Evolutionary conservation across 2,329 filamentous ascomycete genomes (phyloP), one percentile per base, ranked within the genome.

Genomic region (Ceratocystis lukuohia): DNA sequence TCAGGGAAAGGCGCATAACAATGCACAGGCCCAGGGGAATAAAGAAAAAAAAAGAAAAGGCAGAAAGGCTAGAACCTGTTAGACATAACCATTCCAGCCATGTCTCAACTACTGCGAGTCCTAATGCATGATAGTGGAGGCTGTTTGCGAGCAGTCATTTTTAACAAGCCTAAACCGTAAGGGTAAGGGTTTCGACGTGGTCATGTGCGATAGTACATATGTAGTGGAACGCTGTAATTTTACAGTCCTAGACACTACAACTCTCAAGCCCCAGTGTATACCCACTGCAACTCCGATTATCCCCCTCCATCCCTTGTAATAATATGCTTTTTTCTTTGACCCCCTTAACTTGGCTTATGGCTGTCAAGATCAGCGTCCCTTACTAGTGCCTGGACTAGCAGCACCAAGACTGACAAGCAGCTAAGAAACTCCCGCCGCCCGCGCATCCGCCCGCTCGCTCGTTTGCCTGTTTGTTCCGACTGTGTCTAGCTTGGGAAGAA

Each of bases 91-190:
- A 59, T n/a, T 17, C 46, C 17, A 50, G 46, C 25, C 28, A 59
- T 59, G 53, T 59, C 25, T 59, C 28, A n/a, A 59, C 53, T 59
- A 59, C 53, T 59, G 53, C 53, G 25, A 59, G 53, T n/a, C 8
- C 53, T 59, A 59, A 59, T 59, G 53, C 53, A 33, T 2, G 6
- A 59, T 25, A 59, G 53, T 59, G 53, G 53, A 59, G 53, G 53
- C 3, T n/a, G 28, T 33, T 59, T 59, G 17, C 33, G 53, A 59
- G 53, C 53, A 10, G 53, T 59, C 53, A 59, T 33, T 59, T 59
- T 59, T 41, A 12, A 41, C 37, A 41, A 3, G 37, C 37, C 37
- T 41, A 41, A 41, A 41, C 3, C 37, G 3, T 37, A 41, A 41
- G 37, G 10, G 33, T 37, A 37, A 37, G 33, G 33, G 33, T 37